phyloP scores from a whole-genome alignment of 2,329 filamentous ascomycete species.

The Xylariaceae sp. region DNA sequence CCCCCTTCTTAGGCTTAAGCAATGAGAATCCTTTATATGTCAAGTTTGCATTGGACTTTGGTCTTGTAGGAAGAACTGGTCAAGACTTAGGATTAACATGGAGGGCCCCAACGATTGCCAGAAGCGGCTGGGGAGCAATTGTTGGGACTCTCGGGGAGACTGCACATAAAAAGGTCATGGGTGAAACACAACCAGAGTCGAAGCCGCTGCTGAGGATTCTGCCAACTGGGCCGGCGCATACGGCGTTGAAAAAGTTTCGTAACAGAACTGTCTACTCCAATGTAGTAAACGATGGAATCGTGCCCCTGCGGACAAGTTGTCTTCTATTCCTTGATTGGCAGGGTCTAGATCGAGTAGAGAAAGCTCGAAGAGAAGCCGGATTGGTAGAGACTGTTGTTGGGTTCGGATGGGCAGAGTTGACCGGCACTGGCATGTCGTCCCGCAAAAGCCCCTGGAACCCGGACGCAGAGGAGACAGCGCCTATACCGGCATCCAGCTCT shows the following conservation, averaged over 20 bases:
- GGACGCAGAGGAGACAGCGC: constrained; percentile 32
- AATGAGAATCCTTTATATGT: constrained; percentile 98
- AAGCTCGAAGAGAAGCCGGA: constrained; percentile 86
- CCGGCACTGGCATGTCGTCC: constrained; percentile 58
- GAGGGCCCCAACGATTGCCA: constrained; percentile 79
- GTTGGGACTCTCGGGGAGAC: constrained; percentile 75
- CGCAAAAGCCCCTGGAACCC: constrained; percentile 44
- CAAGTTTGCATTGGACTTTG: constrained; percentile 94
- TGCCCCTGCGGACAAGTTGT: constrained; percentile 90
- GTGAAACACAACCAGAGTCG: constrained; percentile 66
- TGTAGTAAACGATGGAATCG: constrained; percentile 95
- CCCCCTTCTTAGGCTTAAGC: constrained; percentile 84
- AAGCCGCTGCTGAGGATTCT: constrained; percentile 87
- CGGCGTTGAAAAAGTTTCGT: constrained; percentile 79
- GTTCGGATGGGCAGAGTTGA: constrained; percentile 93
- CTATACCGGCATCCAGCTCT: constrained; percentile 32
- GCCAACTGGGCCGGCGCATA: constrained; percentile 85
- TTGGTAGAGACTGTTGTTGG: constrained; percentile 88
- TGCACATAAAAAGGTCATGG: constrained; percentile 55
- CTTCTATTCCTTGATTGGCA: constrained; percentile 97
- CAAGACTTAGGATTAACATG: constrained; percentile 93
- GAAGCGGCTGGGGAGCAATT: constrained; percentile 83
- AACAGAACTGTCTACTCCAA: constrained; percentile 94
- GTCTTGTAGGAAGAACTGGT: constrained; percentile 89
- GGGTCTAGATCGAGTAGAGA: constrained; percentile 87